phyloP scores from a whole-genome alignment of 2,329 filamentous ascomycete species.

The Tolypocladium tropicale region DNA sequence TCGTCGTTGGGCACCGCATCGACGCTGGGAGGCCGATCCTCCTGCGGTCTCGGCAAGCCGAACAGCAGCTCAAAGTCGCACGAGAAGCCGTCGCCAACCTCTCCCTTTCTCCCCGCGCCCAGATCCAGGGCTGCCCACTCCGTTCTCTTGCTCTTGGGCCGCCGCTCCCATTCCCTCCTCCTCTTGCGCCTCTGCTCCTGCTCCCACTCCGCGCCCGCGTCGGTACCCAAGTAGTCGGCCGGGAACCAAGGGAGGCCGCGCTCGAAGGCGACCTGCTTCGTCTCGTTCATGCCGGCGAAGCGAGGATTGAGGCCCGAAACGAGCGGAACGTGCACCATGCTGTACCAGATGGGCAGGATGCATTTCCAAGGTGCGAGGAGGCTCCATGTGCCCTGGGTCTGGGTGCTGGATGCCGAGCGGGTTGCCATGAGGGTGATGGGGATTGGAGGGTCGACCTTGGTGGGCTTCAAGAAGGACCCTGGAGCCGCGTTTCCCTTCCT shows the following conservation, averaged over 20 bases:
- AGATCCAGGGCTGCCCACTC: slow-evolving; percentile 68
- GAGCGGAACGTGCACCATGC: slow-evolving; percentile 70
- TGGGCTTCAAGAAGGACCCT: slow-evolving; percentile 49
- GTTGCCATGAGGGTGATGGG: slow-evolving; percentile 63
- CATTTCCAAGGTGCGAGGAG: slow-evolving; percentile 86
- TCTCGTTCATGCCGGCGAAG: slow-evolving; percentile 74
- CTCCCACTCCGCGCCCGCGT: slow-evolving; percentile 73
- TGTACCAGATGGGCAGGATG: slow-evolving; percentile 76
- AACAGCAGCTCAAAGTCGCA: slow-evolving; percentile 77
- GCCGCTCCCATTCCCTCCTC: slow-evolving; percentile 66
- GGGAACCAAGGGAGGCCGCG: slow-evolving; percentile 74
- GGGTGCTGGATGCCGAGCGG: slow-evolving; percentile 33
- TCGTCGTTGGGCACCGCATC: slow-evolving; percentile 4
- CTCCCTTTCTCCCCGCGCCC: slow-evolving; percentile 64
- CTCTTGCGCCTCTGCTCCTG: slow-evolving; percentile 55
- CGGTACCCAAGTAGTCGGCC: slow-evolving; percentile 69
- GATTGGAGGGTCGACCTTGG: slow-evolving; percentile 59
- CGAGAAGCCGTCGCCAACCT: slow-evolving; percentile 70
- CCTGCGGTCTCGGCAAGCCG: slow-evolving; percentile 8
- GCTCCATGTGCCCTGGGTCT: slow-evolving; percentile 64
- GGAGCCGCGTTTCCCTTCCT: slow-evolving; percentile 55
- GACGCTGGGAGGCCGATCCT: slow-evolving; percentile 1
- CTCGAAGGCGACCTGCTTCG: slow-evolving; percentile 74
- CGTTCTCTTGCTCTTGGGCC: slow-evolving; percentile 71
- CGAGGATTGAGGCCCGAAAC: slow-evolving; percentile 70